A percentile compares a stretch with the other conserved stretches of the same genome.
Conservation (phyloP, 352 stramenopile genomes). For the Blastocystis sp. region DNA sequence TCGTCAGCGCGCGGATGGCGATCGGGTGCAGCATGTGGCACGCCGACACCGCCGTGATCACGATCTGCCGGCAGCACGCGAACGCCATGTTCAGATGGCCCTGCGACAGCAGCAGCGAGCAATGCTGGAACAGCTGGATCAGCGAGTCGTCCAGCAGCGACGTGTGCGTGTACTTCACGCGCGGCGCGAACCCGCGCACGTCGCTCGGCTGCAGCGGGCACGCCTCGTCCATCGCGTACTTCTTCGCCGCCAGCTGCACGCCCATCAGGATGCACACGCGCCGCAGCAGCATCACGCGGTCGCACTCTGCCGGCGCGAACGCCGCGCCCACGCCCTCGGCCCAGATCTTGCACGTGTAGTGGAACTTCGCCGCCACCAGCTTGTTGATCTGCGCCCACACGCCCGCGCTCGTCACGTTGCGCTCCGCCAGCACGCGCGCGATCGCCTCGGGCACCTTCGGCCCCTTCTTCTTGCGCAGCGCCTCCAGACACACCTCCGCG, state of each 20-base stretch:
- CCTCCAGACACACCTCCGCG: slow-evolving; percentile 50
- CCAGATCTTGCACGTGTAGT: slow-evolving; percentile 37
- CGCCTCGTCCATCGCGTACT: slow-evolving; percentile 8
- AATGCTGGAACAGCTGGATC: background rate
- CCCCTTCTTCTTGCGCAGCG: slow-evolving; percentile 14
- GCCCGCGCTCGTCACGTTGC: slow-evolving; percentile 24
- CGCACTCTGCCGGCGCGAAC: slow-evolving; percentile 12
- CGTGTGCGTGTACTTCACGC: slow-evolving; percentile 38
- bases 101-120: slow-evolving; percentile 1
- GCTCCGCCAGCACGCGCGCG: slow-evolving; percentile 11
- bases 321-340: background rate
- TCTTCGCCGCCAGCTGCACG: background rate
- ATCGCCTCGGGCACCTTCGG: slow-evolving; percentile 25
- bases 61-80: slow-evolving; percentile 24
- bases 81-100: slow-evolving; percentile 20
- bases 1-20: slow-evolving; percentile 42
- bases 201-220: slow-evolving; percentile 25
- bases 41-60: slow-evolving; percentile 16
- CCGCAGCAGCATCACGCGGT: slow-evolving; percentile 55
- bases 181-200: slow-evolving; percentile 11
- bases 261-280: slow-evolving; percentile 53
- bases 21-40: slow-evolving; percentile 58
- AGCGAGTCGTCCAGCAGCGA: slow-evolving; percentile 12
- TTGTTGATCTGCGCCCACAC: slow-evolving; percentile 34
- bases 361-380: slow-evolving; percentile 46